Conservation (phyloP, 805 yeast genomes). For the Cyberlindnera subsufficiens region DNA sequence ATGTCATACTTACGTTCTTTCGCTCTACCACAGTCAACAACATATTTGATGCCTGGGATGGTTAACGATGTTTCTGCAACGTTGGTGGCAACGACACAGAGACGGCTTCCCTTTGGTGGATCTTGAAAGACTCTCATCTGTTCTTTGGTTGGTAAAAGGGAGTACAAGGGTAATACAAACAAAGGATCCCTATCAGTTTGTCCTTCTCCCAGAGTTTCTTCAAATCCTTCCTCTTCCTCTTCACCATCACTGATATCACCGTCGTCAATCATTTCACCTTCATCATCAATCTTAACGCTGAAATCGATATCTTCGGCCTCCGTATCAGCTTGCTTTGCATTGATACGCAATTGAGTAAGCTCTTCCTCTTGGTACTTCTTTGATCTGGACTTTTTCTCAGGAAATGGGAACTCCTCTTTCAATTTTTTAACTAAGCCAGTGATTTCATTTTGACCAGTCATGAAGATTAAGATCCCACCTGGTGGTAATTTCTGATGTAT, state of each 20-base stretch:
- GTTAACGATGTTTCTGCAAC: slow-evolving; percentile 98
- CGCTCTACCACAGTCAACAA: slow-evolving; percentile 90
- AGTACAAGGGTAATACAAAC: slow-evolving; percentile 87
- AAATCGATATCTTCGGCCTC: slow-evolving; percentile 90
- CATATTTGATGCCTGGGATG: slow-evolving; percentile 91
- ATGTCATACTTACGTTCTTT: slow-evolving; percentile 83
- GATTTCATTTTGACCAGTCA: slow-evolving; percentile 95
- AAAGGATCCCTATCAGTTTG: slow-evolving; percentile 74
- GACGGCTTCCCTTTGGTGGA: slow-evolving; percentile 80
- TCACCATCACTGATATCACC: slow-evolving; percentile 33
- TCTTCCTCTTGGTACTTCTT: slow-evolving; percentile 25
- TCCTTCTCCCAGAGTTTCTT: slow-evolving; percentile 65
- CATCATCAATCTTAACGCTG: slow-evolving; percentile 38
- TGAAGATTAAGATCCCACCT: slow-evolving; percentile 86
- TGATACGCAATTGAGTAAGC: slow-evolving; percentile 40
- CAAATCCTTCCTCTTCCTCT: slow-evolving; percentile 53
- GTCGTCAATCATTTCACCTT: slow-evolving; percentile 28
- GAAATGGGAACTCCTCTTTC: slow-evolving; percentile 61
- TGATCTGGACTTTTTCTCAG: slow-evolving; percentile 21
- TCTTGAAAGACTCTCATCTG: slow-evolving; percentile 87
- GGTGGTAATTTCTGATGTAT: slow-evolving; percentile 84
- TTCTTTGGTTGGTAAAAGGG: slow-evolving; percentile 87
- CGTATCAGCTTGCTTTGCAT: slow-evolving; percentile 55
- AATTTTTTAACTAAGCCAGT: slow-evolving; percentile 65
- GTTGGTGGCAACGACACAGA: slow-evolving; percentile 93